phyloP scores from a whole-genome alignment of 2,329 filamentous ascomycete genomes.

The Cladobotryum mycophilum region DNA sequence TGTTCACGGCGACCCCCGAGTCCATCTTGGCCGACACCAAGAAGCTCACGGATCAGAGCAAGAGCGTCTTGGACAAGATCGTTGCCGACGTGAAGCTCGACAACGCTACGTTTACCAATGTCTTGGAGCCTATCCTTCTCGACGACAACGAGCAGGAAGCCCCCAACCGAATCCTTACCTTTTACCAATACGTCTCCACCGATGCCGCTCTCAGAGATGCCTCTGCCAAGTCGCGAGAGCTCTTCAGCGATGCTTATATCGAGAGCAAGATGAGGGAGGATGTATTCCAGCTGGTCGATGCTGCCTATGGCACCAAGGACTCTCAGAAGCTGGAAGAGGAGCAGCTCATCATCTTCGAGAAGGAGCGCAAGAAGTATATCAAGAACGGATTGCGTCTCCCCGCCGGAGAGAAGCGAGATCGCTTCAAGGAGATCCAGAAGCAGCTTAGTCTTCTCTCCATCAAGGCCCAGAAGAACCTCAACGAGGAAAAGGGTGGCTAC shows the following conservation, averaged over 20 bases:
- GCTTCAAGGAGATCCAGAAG: conserved; percentile 85
- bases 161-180: conserved; percentile 61
- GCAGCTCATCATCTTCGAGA: conserved; percentile 65
- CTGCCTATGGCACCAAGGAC: conserved; percentile 47
- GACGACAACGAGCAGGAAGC: conserved; percentile 63
- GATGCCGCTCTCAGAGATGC: conserved; percentile 65
- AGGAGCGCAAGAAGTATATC: conserved; percentile 71
- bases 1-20: conserved; percentile 68
- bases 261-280: conserved; percentile 79
- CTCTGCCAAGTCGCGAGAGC: conserved; percentile 67
- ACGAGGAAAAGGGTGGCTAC: conserved; percentile 74
- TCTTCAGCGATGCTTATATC: conserved; percentile 71
- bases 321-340: conserved; percentile 58
- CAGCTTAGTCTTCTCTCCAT: conserved; percentile 68
- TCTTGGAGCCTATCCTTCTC: conserved; percentile 60
- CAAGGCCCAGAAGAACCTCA: conserved; percentile 71
- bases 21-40: conserved; percentile 63
- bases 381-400: conserved; percentile 69
- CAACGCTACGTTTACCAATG: conserved; percentile 48
- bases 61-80: conserved; percentile 59
- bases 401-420: conserved; percentile 62
- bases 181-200: conserved; percentile 73
- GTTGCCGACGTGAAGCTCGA: conserved; percentile 53
- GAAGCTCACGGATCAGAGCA: conserved; percentile 56
- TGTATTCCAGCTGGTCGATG: conserved; percentile 62